Evolutionary conservation across 768 basidiomycete genomes (phyloP), one percentile per base, ranked within the genome.

Genomic region (Megacollybia marginata): DNA sequence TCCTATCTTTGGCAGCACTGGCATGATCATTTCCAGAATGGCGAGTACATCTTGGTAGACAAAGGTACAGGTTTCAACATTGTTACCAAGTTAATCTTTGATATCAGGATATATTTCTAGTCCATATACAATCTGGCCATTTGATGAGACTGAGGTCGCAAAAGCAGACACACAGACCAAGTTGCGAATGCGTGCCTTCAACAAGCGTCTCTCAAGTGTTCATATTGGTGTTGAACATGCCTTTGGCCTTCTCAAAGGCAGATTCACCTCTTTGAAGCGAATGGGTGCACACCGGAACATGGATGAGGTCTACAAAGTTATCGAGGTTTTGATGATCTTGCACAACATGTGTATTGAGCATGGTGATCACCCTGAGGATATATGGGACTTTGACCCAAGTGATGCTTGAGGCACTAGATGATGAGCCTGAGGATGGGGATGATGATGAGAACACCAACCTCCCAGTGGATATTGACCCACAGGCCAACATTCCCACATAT

Each of bases 231-330:
- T 60, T 12, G 59, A 63, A 38, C 62, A 63, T 54, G 46, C 59
- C 9, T 63, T 63, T 56, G 60, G 59, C 6, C 15, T 48, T 11
- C 49, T 63, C 12, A 63, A 62, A 48, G 60, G 57, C 6, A 48
- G 52, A 6, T 63, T 63, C 49, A 54, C 51, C 2, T 48, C 53
- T 2, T 34, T 60, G 13, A 45, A 53, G 12, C 33, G 42, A n/a
- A 48, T 58, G 47, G 54, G 57, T n/a, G n/a, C 43, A 10, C 52
- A 59, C 31, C 28, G 43, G 2, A 43, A 58, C 12, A 49, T 54
- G 11, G 44, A 52, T 32, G 52, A 58, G 13, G 48, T 55, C 11
- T 57, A 57, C 48, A 40, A 34, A 13, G 50, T 46, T 11, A 53
- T 59, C 9, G 50, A 59, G 43, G 58, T 52, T 5, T 23, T 59